Base-by-base conservation (phyloP, 2,329 filamentous ascomycete species). In the Aphanocladium album region DNA sequence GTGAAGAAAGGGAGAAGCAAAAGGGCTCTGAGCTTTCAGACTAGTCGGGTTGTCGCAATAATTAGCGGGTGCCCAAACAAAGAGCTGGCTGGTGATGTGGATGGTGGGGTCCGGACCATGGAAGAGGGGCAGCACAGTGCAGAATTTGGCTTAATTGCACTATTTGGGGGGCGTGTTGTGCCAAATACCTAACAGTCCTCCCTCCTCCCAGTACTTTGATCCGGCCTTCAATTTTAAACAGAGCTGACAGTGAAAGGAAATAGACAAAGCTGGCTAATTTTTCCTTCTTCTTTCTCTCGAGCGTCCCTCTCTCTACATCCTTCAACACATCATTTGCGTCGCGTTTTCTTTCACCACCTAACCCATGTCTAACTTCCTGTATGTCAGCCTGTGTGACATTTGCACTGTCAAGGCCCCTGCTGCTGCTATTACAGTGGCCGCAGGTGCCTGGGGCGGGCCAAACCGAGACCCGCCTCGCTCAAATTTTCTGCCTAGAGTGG, bases 61-160 rank as follows among this genome's bases (percentile, higher is more conserved):
- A n/a, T n/a, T n/a, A 45, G 59, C 57, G 57, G 57, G 57, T 61
- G 60, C 60, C 60, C 60, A 52, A 57, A 57, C 43, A 60, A 49
- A 8, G 57, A 53, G 57, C 49, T 60, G 41, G 25, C 27, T 46
- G 35, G 50, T 60, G 57, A 60, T 61, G 60, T 46, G 53, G 47
- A 61, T 61, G 53, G 60, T 57, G 60, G 60, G 57, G 60, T 50
- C 41, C 23, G n/a, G 27, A 30, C 33, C 57, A 47, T 25, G 53
- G 46, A 57, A 61, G 60, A 61, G 53, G 53, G 60, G 60, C 60
- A 56, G 49, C 43, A 61, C 60, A 57, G 60, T 57, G 60, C 53
- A 61, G 14, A 41, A 30, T 11, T 45, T 27, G 14, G 19, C 14
- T 35, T 23, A 51, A 50, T 50, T 49, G 21, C 56, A 51, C n/a